These are phyloP conservation scores for Agrostemma githago DNA, from an alignment of 148 eudicot species.

Conservation along the genomic window DNA sequence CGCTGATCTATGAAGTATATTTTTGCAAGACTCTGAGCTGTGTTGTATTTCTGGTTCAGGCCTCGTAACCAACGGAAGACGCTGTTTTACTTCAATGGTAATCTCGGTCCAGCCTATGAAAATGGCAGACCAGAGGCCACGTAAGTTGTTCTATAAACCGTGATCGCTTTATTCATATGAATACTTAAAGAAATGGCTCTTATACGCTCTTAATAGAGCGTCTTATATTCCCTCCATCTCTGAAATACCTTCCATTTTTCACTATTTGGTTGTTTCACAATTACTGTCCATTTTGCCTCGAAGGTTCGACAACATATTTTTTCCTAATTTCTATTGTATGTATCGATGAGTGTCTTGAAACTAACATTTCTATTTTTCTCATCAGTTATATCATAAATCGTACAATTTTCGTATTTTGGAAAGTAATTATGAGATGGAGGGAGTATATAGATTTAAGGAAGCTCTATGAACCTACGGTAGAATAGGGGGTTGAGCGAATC, in stretches of 20 bases:
- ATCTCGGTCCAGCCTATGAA: slow-evolving; percentile 81
- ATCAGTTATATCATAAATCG: no score
- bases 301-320: no score
- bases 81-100: slow-evolving; percentile 90
- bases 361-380: no score
- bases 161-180: background rate
- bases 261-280: no score
- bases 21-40: background rate
- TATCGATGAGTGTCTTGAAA: no score
- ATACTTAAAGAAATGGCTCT: background rate
- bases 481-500: background rate
- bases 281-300: no score
- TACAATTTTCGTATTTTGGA: no score
- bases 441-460: no score
- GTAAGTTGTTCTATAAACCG: slow-evolving; percentile 42
- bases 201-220: background rate
- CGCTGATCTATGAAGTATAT: background rate
- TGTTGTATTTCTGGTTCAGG: slow-evolving; percentile 39
- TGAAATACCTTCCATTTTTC: no score
- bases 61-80: slow-evolving; percentile 68
- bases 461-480: background rate
- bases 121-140: slow-evolving; percentile 79
- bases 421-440: no score
- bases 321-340: no score
- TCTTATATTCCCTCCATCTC: no score